These are phyloP conservation scores for Bipolaris cookei DNA, from an alignment of 2,329 filamentous ascomycete genomes.

Conservation along the genomic window DNA sequence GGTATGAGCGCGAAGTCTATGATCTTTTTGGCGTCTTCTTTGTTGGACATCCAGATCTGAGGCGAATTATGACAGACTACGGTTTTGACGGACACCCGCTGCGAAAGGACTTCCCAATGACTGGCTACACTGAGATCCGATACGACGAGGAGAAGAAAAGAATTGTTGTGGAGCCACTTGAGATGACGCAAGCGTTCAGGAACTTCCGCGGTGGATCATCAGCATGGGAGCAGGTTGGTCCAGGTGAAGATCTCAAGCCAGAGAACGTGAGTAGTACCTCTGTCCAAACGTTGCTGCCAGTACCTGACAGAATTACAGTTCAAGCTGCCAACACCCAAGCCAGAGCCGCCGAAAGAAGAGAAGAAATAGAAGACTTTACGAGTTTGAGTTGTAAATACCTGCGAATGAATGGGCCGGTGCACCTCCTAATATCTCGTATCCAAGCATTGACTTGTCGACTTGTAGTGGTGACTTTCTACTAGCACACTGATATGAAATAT, in stretches of 20 bases:
- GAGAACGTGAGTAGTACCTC: constrained; percentile 58
- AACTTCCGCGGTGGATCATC: constrained; percentile 88
- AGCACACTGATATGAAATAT: neutral
- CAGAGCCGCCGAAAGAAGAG: constrained; percentile 82
- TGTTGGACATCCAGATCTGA: constrained; percentile 88
- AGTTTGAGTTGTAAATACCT: constrained; percentile 50
- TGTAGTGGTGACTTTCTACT: neutral
- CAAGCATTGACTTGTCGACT: neutral
- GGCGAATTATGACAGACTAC: constrained; percentile 99
- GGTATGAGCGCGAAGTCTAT: constrained; percentile 98
- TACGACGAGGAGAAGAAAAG: constrained; percentile 99
- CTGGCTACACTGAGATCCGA: constrained; percentile 95
- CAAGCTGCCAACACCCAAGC: constrained; percentile 94
- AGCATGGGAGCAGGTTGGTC: constrained; percentile 71
- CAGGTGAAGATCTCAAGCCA: constrained; percentile 78
- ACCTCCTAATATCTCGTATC: constrained; percentile 8
- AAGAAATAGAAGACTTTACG: constrained; percentile 73
- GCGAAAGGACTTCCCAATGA: constrained; percentile 97
- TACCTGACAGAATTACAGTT: constrained; percentile 60
- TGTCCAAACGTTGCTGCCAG: neutral
- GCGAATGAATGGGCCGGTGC: constrained; percentile 36
- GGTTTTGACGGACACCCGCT: constrained; percentile 97
- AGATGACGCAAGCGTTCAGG: constrained; percentile 96
- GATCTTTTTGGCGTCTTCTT: constrained; percentile 99
- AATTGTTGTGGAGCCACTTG: constrained; percentile 95